Percentiles rank a stretch among this genome's conserved stretches.
Evolutionary conservation across 2,329 filamentous ascomycete species (phyloP).

Genomic region (Colletotrichum sp.): DNA sequence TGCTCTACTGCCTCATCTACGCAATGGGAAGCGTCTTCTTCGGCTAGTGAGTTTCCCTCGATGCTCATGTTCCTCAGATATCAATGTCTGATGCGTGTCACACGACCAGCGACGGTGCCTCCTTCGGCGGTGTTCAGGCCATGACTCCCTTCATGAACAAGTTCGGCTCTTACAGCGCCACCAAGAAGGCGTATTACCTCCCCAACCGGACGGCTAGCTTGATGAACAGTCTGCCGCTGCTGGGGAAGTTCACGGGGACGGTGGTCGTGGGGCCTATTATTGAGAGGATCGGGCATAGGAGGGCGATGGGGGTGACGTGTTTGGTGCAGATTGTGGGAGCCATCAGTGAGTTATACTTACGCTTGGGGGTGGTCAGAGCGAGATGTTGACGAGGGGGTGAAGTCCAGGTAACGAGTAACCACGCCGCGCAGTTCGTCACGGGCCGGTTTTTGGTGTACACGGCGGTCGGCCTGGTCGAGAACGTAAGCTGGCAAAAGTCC

Average conservation of each 20-base stretch:
- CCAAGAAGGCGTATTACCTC: background rate
- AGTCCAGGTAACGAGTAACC: background rate
- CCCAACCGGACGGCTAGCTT: background rate
- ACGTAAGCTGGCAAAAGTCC: background rate
- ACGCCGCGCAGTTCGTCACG: background rate
- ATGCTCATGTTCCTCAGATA: fast-evolving
- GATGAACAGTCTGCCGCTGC: background rate
- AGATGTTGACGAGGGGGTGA: background rate
- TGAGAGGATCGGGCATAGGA: background rate
- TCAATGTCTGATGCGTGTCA: fast-evolving
- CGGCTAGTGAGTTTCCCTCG: background rate
- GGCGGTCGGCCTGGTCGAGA: background rate
- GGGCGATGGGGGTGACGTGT: background rate
- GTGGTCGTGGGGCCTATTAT: background rate
- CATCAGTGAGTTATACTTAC: background rate
- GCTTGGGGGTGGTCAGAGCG: fast-evolving
- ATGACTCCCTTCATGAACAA: background rate
- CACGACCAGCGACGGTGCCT: background rate
- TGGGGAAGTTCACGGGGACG: background rate
- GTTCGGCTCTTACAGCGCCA: background rate
- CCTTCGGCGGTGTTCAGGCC: background rate
- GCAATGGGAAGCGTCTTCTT: background rate
- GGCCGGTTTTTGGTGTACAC: background rate
- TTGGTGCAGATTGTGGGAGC: background rate
- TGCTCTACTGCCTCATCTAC: background rate